Evolutionary conservation across 805 yeast genomes (phyloP), one percentile per base, ranked within the genome.

Genomic region (Monosporozyma siamensis): DNA sequence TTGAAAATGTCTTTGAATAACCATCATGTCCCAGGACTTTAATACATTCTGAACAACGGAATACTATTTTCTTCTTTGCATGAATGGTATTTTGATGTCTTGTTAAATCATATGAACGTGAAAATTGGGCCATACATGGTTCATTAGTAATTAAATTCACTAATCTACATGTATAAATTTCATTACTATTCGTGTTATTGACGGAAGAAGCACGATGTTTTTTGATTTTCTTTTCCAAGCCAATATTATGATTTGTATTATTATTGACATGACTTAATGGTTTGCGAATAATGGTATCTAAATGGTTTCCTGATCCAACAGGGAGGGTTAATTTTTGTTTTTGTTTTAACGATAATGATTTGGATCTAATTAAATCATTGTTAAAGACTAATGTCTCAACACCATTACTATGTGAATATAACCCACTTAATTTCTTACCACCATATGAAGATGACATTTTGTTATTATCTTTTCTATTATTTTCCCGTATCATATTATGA

Each of bases 1-100:
- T 76, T 43, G 95, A 83, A 57, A 92, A 90, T 1, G 95, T 87
- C 68, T 90, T 80, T 39, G 78, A 77, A 42, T 65, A 67, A 21
- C 70, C 67, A 34, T 62, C 59, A 11, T 63, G 59, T 15, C 70
- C 71, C 23, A 64, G 58, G 2, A 67, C 63, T 42, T 59, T 53
- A 18, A 65, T 92, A 66, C 98, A 90, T 36, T 82, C 79, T 52
- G 78, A 79, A 63, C 98, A 90, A 58, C 83, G 79, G 69, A 80
- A 92, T 39, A 82, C 78, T 54, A 83, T 83, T 64, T 90, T 82
- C 59, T 81, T 82, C 38, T 83, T 72, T 1, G 97, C 92, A 62
- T 90, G 98, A 42, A 90, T 89, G 0, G 97, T 92, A 56, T 90
- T 95, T 63, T 90, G 96, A 63, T 90, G 98, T 54, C 98, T 77